These are phyloP conservation scores for Pichiaceae sp. DNA, from an alignment of 1,139 yeast species.

Conservation along the genomic window DNA sequence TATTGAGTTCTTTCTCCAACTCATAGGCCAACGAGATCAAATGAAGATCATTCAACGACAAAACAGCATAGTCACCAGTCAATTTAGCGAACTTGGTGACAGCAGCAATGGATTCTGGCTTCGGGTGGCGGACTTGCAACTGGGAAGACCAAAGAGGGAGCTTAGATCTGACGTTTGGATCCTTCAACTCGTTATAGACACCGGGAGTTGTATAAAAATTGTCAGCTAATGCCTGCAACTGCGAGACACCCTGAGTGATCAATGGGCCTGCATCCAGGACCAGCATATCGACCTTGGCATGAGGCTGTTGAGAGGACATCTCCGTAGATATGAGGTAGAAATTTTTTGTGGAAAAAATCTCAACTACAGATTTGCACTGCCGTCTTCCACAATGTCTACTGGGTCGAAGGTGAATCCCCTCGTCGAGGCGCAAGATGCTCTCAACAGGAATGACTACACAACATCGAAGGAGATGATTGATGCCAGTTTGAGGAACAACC, in stretches of 20 bases:
- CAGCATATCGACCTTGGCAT: slow-evolving; percentile 41
- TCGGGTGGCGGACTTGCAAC: slow-evolving; percentile 68
- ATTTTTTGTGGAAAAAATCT: too few relatives aligned
- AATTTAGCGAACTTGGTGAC: slow-evolving; percentile 72
- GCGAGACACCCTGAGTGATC: slow-evolving; percentile 76
- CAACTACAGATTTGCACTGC: too few relatives aligned
- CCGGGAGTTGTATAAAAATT: slow-evolving; percentile 85
- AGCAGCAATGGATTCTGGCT: slow-evolving; percentile 48
- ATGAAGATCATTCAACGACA: slow-evolving; percentile 87
- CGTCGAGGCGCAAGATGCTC: slow-evolving; percentile 24
- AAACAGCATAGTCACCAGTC: slow-evolving; percentile 86
- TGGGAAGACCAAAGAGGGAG: slow-evolving; percentile 67
- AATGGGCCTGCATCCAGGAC: slow-evolving; percentile 94
- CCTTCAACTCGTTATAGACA: slow-evolving; percentile 77
- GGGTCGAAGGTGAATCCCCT: slow-evolving; percentile 33
- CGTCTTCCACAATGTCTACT: not conserved
- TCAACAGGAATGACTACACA: slow-evolving; percentile 28
- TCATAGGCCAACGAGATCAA: slow-evolving; percentile 88
- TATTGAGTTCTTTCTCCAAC: slow-evolving; percentile 61
- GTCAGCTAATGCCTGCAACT: slow-evolving; percentile 60
- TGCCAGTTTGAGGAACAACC: slow-evolving; percentile 26
- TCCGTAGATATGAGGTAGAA: too few relatives aligned
- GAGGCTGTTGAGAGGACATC: not conserved
- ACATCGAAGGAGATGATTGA: slow-evolving; percentile 30
- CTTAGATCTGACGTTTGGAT: slow-evolving; percentile 75